Conservation (phyloP, 2,329 filamentous ascomycete species). For the Thielaviopsis musarum region DNA sequence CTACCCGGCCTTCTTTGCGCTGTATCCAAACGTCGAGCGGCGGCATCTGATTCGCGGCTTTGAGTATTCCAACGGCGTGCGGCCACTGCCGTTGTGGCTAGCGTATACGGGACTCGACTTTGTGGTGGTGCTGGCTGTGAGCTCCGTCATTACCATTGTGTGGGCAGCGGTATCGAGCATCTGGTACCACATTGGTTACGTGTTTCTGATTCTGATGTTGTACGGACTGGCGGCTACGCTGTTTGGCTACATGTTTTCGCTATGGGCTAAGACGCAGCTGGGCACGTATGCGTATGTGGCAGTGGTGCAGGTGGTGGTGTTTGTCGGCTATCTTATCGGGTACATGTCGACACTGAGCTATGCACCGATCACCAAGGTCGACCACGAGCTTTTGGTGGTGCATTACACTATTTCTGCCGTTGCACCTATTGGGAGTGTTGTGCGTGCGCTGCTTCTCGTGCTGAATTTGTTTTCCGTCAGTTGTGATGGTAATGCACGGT, state of each 20-base stretch:
- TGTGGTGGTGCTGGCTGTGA: constrained; percentile 42
- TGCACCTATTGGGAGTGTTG: constrained; percentile 60
- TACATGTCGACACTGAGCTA: constrained; percentile 63
- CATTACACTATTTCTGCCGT: constrained; percentile 61
- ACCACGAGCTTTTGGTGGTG: constrained; percentile 47
- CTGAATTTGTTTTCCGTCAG: constrained; percentile 73
- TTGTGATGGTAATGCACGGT: constrained; percentile 48
- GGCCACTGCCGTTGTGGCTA: constrained; percentile 66
- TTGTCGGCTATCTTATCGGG: constrained; percentile 54
- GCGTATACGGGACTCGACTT: constrained; percentile 75
- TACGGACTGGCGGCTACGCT: constrained; percentile 67
- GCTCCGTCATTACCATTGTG: constrained; percentile 40
- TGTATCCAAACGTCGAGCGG: constrained; percentile 79
- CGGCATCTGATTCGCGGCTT: constrained; percentile 63
- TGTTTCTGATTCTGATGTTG: constrained; percentile 66
- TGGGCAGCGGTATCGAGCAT: constrained; percentile 47
- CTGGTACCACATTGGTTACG: constrained; percentile 66
- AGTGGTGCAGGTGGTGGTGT: constrained; percentile 55
- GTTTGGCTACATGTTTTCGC: constrained; percentile 63
- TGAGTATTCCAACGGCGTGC: constrained; percentile 83
- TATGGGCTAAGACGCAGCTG: constrained; percentile 63
- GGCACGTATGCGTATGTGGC: constrained; percentile 73
- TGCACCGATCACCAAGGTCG: constrained; percentile 50
- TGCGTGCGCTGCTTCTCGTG: constrained; percentile 57
- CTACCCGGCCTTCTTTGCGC: constrained; percentile 71